Conservation (phyloP, 495 filamentous ascomycete species). For the Daldinia loculata region DNA sequence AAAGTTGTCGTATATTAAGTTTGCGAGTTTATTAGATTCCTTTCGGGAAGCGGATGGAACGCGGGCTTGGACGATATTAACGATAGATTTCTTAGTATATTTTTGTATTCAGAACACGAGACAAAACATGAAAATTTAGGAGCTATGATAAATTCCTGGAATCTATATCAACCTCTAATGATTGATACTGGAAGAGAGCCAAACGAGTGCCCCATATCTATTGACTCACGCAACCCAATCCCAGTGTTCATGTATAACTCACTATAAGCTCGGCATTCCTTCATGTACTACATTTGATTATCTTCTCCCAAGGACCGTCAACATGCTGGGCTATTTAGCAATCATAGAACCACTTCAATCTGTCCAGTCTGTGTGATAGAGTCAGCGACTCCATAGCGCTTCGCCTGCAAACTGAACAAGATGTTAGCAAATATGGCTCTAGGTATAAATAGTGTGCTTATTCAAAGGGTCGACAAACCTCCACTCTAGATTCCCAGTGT, state of each 20-base stretch:
- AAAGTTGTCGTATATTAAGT: conserved; percentile 15
- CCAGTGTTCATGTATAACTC: background rate
- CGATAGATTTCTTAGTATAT: conserved; percentile 4
- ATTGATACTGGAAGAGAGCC: background rate
- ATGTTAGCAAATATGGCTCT: conserved; percentile 7
- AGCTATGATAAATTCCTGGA: too few species aligned
- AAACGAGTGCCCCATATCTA: background rate
- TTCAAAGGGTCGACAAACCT: conserved; percentile 21
- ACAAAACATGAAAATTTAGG: too few species aligned
- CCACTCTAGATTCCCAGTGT: conserved; percentile 44
- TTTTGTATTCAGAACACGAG: background rate
- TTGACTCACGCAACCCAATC: background rate
- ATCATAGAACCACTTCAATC: conserved; percentile 38
- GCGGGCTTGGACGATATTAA: conserved; percentile 12
- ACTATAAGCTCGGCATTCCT: background rate
- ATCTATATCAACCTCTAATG: background rate
- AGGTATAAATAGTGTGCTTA: background rate
- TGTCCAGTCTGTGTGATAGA: conserved; percentile 27
- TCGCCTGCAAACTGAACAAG: conserved; percentile 26
- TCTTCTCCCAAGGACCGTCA: background rate
- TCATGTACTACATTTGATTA: background rate
- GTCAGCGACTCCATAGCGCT: conserved; percentile 40
- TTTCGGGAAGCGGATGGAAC: conserved; percentile 20
- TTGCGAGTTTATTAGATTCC: too few species aligned
- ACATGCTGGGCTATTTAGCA: background rate